These are phyloP conservation scores for Nakazawaea anatomiae DNA, from an alignment of 805 yeast species.

Conservation along the genomic window DNA sequence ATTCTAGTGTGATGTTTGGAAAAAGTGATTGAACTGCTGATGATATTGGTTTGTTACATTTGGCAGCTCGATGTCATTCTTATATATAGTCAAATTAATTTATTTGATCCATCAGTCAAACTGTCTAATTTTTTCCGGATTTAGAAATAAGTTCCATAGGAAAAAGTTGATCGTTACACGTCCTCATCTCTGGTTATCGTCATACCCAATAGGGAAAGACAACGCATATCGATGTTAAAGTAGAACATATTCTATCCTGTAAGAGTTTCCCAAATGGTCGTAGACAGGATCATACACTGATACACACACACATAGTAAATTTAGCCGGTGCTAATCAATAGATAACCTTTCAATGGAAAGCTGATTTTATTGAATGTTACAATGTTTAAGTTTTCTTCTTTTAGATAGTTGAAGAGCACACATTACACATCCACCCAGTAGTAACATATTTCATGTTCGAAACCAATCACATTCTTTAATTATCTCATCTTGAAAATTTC, in stretches of 20 bases:
- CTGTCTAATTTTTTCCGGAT: not conserved
- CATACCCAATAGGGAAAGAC: slow-evolving; percentile 2
- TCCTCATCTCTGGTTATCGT: not conserved
- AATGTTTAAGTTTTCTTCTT: no score
- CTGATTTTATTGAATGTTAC: no score
- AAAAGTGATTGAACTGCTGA: not conserved
- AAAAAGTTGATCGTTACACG: not conserved
- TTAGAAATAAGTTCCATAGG: slow-evolving; percentile 1
- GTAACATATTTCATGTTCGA: no score
- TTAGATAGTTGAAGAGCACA: no score
- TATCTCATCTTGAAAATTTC: no score
- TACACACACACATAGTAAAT: no score
- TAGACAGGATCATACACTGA: not conserved
- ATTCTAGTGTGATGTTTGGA: not conserved
- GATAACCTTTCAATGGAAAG: not conserved
- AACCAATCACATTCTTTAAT: no score
- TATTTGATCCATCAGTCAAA: not conserved
- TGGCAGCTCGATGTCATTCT: not conserved
- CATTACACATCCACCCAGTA: no score
- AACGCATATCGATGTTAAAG: not conserved
- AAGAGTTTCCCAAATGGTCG: not conserved
- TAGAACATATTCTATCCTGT: not conserved
- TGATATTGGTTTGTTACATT: not conserved
- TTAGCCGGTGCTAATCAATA: not conserved
- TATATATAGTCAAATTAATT: not conserved